phyloP scores from a whole-genome alignment of 1,284 basidiomycete species.

The Microbotryum lychnidis-dioicae region DNA sequence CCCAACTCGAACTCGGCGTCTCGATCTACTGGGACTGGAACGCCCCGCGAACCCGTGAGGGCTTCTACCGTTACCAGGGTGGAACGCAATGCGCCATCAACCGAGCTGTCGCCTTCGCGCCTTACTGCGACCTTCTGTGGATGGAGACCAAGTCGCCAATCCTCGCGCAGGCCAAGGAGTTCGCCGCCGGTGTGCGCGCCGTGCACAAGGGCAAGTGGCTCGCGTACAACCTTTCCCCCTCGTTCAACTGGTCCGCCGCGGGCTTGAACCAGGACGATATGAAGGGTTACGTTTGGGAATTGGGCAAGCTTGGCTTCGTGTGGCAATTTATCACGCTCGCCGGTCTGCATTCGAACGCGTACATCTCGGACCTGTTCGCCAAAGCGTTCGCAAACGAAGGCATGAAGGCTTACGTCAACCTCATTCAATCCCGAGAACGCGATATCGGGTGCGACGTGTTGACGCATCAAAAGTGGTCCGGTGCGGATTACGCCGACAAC shows the following conservation, averaged over 20 bases:
- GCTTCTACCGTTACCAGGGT: slow-evolving; percentile 93
- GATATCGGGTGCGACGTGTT: slow-evolving; percentile 87
- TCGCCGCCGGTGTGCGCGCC: slow-evolving; percentile 76
- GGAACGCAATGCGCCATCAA: slow-evolving; percentile 91
- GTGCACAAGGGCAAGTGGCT: slow-evolving; percentile 78
- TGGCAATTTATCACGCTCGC: slow-evolving; percentile 99
- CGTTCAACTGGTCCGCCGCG: slow-evolving; percentile 59
- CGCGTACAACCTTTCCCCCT: slow-evolving; percentile 68
- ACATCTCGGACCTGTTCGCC: slow-evolving; percentile 91
- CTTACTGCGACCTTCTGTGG: slow-evolving; percentile 45
- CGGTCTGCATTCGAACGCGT: slow-evolving; percentile 93
- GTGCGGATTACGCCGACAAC: slow-evolving; percentile 31
- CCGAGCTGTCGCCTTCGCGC: slow-evolving; percentile 85
- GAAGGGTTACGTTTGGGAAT: slow-evolving; percentile 84
- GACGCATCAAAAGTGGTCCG: slow-evolving; percentile 62
- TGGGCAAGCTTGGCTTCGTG: slow-evolving; percentile 83
- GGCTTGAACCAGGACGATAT: slow-evolving; percentile 78
- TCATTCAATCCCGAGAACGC: slow-evolving; percentile 77
- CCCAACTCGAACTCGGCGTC: slow-evolving; percentile 70
- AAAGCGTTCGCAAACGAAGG: slow-evolving; percentile 77
- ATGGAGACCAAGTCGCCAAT: slow-evolving; percentile 99
- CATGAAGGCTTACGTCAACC: slow-evolving; percentile 77
- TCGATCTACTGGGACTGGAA: slow-evolving; percentile 84
- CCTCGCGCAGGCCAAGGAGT: slow-evolving; percentile 83
- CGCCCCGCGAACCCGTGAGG: slow-evolving; percentile 84